phyloP scores from a whole-genome alignment of 306 rosid species.

The Vigna radiata region DNA sequence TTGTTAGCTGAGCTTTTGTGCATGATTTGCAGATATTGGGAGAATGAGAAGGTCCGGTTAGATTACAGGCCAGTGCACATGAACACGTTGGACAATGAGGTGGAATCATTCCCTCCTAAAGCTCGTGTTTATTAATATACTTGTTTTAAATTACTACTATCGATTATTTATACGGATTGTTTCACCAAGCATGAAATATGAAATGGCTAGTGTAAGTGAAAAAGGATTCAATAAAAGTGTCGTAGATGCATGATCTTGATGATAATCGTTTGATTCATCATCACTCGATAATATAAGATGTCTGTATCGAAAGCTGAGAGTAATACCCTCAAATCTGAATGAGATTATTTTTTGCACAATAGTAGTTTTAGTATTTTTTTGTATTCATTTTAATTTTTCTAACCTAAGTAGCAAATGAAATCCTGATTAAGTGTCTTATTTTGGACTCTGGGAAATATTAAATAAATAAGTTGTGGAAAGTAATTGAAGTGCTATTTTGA shows the following conservation, averaged over 20 bases:
- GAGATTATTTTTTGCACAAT: neutral
- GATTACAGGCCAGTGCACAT: slow-evolving; percentile 80
- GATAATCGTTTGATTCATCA: slow-evolving; percentile 46
- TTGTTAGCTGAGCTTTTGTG: slow-evolving; percentile 9
- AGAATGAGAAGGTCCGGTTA: slow-evolving; percentile 65
- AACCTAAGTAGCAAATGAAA: too few species aligned
- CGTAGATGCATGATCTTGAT: slow-evolving; percentile 42
- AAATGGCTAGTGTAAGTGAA: slow-evolving; percentile 34
- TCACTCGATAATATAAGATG: slow-evolving; percentile 36
- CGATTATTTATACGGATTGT: slow-evolving; percentile 7
- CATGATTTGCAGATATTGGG: slow-evolving; percentile 69
- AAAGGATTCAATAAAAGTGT: slow-evolving; percentile 42
- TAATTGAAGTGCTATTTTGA: neutral
- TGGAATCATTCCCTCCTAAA: slow-evolving; percentile 82
- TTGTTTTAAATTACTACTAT: neutral
- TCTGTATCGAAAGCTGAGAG: slow-evolving; percentile 38
- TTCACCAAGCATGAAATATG: slow-evolving; percentile 13
- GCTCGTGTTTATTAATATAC: slow-evolving; percentile 74
- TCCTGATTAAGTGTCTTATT: neutral
- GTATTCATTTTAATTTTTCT: neutral
- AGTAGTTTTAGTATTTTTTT: neutral
- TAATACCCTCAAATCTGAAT: slow-evolving; percentile 7
- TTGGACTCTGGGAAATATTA: neutral
- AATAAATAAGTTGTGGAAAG: neutral
- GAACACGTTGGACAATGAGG: slow-evolving; percentile 82